Percentiles rank a stretch among this genome's conserved stretches.
These are phyloP conservation scores for Takakia lepidozioides DNA, from an alignment of 225 moss, liverwort and hornwort genomes.

Conservation along the genomic window DNA sequence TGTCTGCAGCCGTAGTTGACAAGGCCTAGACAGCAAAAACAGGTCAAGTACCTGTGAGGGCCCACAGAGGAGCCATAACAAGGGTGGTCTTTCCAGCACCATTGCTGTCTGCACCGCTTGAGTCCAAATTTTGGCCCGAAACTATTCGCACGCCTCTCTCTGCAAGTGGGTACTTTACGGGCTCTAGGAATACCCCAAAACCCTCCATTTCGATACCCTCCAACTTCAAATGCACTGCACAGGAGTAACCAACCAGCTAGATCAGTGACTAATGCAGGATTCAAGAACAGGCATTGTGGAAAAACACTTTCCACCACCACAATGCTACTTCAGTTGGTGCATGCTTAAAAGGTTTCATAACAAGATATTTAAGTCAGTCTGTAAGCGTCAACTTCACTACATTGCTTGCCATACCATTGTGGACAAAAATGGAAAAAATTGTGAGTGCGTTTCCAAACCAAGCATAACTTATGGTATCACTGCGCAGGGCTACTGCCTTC, in stretches of 20 bases:
- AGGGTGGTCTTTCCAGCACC: constrained; percentile 96
- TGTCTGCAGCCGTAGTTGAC: no score
- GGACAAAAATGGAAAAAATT: no score
- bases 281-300: no score
- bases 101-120: constrained; percentile 87
- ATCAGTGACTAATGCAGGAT: background rate
- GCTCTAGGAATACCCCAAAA: constrained; percentile 73
- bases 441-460: no score
- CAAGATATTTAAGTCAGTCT: no score
- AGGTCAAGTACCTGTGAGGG: constrained; percentile 96
- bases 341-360: no score
- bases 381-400: background rate
- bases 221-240: constrained; percentile 71
- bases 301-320: no score
- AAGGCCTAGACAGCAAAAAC: no score
- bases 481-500: no score
- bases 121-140: constrained; percentile 84
- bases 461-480: no score
- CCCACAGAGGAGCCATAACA: constrained; percentile 99
- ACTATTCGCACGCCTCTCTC: constrained; percentile 83
- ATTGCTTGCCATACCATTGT: no score
- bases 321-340: no score
- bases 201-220: constrained; percentile 79
- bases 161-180: constrained; percentile 63
- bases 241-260: background rate